Evolutionary conservation across 2,329 filamentous ascomycete genomes (phyloP).

Genomic region (Chrysoporthe puriensis): DNA sequence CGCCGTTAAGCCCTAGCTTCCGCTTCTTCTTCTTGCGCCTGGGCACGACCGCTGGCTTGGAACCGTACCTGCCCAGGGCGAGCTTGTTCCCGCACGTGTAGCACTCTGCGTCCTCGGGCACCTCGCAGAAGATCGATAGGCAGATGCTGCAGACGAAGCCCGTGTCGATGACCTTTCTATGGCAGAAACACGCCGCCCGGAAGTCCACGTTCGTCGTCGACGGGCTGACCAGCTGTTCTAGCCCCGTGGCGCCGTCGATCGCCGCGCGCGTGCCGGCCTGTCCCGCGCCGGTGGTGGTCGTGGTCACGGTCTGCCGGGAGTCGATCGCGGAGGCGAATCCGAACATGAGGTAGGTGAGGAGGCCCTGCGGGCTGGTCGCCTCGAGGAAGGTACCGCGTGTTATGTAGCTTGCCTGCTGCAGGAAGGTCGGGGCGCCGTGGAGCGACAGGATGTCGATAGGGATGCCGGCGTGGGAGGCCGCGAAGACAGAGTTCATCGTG

Average conservation of each 20-base stretch:
- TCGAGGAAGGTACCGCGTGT: conserved; percentile 61
- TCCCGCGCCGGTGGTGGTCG: conserved; percentile 31
- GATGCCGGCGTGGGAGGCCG: conserved; percentile 83
- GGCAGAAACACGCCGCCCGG: conserved; percentile 97
- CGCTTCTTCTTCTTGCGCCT: conserved; percentile 77
- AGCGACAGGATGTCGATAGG: conserved; percentile 92
- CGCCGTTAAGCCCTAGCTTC: conserved; percentile 52
- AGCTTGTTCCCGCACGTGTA: conserved; percentile 82
- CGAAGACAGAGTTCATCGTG: conserved; percentile 98
- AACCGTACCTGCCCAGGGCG: conserved; percentile 74
- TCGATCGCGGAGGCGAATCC: conserved; percentile 74
- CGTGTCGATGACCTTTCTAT: conserved; percentile 85
- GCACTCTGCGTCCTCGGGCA: conserved; percentile 67
- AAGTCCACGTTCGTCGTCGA: conserved; percentile 91
- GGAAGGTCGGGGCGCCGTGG: conserved; percentile 82
- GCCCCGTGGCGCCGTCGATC: conserved; percentile 37
- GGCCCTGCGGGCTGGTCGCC: conserved; percentile 63
- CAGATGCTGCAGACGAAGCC: conserved; percentile 97
- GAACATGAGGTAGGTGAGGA: conserved; percentile 94
- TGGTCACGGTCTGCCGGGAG: conserved; percentile 47
- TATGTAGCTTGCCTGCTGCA: conserved; percentile 82
- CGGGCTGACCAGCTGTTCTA: conserved; percentile 70
- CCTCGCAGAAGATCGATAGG: conserved; percentile 85
- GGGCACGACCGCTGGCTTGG: conserved; percentile 75
- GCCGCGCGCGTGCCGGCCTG: conserved; percentile 48